Percentiles rank a stretch among this genome's conserved stretches.
Evolutionary conservation across 305 asterid species (phyloP).

Genomic region (Petunia hybrid): DNA sequence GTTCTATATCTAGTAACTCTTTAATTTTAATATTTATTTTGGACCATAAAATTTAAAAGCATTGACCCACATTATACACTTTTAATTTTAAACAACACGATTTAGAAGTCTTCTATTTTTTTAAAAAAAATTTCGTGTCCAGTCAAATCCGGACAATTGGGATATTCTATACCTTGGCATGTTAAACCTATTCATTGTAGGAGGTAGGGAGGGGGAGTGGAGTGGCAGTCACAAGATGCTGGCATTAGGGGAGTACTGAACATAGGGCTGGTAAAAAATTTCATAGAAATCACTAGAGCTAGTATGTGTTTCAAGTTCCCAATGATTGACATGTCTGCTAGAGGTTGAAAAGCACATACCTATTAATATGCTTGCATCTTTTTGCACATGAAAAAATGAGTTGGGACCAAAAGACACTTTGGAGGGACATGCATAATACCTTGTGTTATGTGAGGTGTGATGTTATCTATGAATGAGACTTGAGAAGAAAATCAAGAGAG

Average conservation of each 20-base stretch:
- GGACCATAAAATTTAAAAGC: too few relatives aligned
- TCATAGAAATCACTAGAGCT: neutral
- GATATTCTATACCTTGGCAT: too few relatives aligned
- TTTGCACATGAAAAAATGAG: slow-evolving; percentile 7
- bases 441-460: slow-evolving; percentile 8
- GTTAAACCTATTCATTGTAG: neutral
- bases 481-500: neutral
- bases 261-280: neutral
- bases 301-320: slow-evolving; percentile 38
- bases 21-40: too few relatives aligned
- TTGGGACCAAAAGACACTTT: slow-evolving; percentile 34
- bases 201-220: neutral
- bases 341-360: slow-evolving; percentile 32
- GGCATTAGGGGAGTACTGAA: slow-evolving; percentile 37
- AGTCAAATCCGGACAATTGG: too few relatives aligned
- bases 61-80: too few relatives aligned
- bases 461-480: neutral
- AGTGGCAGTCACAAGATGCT: slow-evolving; percentile 14
- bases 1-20: too few relatives aligned
- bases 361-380: slow-evolving; percentile 14
- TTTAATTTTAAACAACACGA: too few relatives aligned
- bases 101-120: too few relatives aligned
- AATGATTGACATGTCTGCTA: slow-evolving; percentile 43
- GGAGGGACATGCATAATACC: neutral
- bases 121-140: too few relatives aligned